Conservation (phyloP, 2,329 filamentous ascomycete genomes). For the Colletotrichum tropicicola region DNA sequence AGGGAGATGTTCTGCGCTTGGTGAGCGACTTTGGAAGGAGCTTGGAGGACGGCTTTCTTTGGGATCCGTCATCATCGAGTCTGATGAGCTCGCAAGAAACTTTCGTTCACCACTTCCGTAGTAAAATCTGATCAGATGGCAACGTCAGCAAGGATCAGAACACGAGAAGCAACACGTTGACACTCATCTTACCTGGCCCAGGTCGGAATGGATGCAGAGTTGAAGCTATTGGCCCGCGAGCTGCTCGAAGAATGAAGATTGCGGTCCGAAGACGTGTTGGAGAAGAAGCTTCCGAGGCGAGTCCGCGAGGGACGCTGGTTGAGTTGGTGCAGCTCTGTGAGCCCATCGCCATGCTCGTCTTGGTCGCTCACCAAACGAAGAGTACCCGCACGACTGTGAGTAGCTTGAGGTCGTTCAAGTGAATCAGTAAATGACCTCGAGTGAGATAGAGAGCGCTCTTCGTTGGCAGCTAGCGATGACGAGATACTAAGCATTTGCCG, state of each 20-base stretch:
- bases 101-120: conserved; percentile 73
- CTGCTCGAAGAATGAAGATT: conserved; percentile 62
- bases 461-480: conserved; percentile 57
- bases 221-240: conserved; percentile 57
- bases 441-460: conserved; percentile 50
- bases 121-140: conserved; percentile 63
- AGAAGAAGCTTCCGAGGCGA: conserved; percentile 61
- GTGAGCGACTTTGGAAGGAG: conserved; percentile 57
- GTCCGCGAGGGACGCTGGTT: conserved; percentile 62
- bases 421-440: conserved; percentile 54
- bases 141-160: conserved; percentile 25
- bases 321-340: conserved; percentile 66
- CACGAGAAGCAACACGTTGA: background rate
- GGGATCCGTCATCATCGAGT: conserved; percentile 55
- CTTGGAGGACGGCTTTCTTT: conserved; percentile 57
- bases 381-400: conserved; percentile 50
- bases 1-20: conserved; percentile 58
- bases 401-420: conserved; percentile 58
- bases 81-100: conserved; percentile 58
- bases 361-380: conserved; percentile 61
- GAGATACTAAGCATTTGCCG: conserved; percentile 66
- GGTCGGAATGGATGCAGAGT: conserved; percentile 54
- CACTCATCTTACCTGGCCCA: conserved; percentile 59
- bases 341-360: conserved; percentile 71
- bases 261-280: conserved; percentile 58